These are phyloP conservation scores for Coemansia erecta DNA, from an alignment of 192 early-diverging fungal genomes.

Conservation along the genomic window DNA sequence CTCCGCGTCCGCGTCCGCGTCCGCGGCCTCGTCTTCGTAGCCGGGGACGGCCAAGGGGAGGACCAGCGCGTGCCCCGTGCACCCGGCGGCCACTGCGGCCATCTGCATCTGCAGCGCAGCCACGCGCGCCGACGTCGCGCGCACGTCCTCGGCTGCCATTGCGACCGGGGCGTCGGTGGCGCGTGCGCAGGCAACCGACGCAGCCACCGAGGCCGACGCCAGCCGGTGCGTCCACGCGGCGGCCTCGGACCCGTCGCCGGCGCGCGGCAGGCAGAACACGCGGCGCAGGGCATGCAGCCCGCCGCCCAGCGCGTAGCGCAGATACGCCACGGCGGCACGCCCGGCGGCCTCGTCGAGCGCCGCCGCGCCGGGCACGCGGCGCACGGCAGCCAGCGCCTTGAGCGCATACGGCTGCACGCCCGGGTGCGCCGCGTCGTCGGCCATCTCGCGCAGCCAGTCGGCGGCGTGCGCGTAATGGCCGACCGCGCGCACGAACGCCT, in stretches of 20 bases:
- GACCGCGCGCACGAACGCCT: constrained; percentile 17
- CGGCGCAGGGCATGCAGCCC: no score
- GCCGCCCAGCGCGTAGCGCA: no score
- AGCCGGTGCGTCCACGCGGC: no score
- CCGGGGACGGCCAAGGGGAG: neutral
- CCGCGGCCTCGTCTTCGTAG: no score
- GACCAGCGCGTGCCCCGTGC: constrained; percentile 1
- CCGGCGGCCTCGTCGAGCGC: neutral
- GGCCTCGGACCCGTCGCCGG: no score
- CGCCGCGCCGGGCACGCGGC: neutral
- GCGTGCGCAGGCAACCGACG: no score
- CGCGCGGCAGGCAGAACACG: no score
- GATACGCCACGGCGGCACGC: neutral
- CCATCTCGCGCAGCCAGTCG: neutral
- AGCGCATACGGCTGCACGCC: neutral
- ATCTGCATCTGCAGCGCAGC: neutral
- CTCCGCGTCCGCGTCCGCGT: no score
- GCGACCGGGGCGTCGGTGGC: no score
- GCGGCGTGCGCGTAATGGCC: neutral
- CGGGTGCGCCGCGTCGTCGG: neutral
- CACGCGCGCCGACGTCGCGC: neutral
- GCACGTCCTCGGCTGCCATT: no score
- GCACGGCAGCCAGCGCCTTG: neutral
- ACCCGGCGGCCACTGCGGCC: neutral
- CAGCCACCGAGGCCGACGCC: no score